phyloP scores from a whole-genome alignment of 495 filamentous ascomycete species.

The Emericellopsis terricola region DNA sequence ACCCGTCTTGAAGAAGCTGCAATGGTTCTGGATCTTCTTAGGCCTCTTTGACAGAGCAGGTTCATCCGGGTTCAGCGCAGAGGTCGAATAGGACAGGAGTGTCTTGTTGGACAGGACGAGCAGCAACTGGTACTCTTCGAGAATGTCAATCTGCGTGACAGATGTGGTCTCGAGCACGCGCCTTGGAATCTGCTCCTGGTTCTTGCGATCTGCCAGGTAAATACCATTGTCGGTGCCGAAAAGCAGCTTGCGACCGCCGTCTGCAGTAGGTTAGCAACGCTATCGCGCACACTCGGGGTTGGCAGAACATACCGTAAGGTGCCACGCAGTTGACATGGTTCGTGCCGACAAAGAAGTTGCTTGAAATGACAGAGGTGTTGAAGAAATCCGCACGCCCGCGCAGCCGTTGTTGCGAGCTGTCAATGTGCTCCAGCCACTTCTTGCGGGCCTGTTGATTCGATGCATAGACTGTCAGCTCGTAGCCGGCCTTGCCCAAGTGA shows the following conservation, averaged over 20 bases:
- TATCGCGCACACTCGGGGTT: neutral
- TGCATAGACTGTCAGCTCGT: constrained; percentile 82
- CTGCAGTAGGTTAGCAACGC: constrained; percentile 23
- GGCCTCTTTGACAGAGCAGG: constrained; percentile 61
- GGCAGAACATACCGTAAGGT: constrained; percentile 48
- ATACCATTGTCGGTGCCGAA: constrained; percentile 89
- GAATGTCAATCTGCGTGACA: constrained; percentile 88
- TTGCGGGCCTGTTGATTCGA: constrained; percentile 58
- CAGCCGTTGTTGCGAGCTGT: constrained; percentile 71
- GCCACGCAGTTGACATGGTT: constrained; percentile 88
- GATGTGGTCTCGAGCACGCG: constrained; percentile 70
- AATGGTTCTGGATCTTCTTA: constrained; percentile 95
- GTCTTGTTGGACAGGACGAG: constrained; percentile 89
- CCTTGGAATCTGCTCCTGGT: constrained; percentile 67
- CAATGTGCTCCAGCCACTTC: constrained; percentile 95
- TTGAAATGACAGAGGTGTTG: constrained; percentile 70
- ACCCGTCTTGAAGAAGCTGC: constrained; percentile 95
- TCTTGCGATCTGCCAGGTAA: constrained; percentile 75
- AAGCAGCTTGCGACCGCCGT: constrained; percentile 88
- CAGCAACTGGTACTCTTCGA: constrained; percentile 85
- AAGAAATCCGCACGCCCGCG: constrained; percentile 82
- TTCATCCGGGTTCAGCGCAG: constrained; percentile 68
- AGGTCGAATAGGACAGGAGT: constrained; percentile 68
- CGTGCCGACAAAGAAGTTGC: constrained; percentile 60
- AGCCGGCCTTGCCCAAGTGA: constrained; percentile 91